Evolutionary conservation across 441 rosid genomes (phyloP).

Genomic region (Arabidopsis hybrid): DNA sequence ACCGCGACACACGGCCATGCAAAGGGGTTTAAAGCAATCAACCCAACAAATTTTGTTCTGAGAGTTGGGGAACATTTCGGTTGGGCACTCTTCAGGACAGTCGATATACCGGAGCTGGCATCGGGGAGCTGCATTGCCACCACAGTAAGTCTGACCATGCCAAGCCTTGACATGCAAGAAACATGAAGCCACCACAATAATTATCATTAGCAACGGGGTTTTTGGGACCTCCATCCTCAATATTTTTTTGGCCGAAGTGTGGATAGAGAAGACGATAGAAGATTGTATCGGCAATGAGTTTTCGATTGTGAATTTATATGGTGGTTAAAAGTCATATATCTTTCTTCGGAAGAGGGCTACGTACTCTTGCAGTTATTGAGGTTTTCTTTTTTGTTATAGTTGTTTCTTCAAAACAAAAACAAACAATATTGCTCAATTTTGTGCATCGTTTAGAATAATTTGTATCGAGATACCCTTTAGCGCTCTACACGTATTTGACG

Average conservation of each 20-base stretch:
- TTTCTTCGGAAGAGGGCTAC: constrained; percentile 3
- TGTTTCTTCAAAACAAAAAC: background rate
- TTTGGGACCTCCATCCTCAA: background rate
- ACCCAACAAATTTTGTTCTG: background rate
- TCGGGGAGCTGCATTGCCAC: constrained; percentile 14
- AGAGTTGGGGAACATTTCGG: background rate
- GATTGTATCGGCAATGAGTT: constrained; percentile 1
- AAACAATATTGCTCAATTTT: background rate
- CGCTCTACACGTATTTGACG: background rate
- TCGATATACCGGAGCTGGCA: background rate
- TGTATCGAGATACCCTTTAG: background rate
- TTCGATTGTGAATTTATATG: background rate
- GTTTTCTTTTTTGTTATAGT: background rate
- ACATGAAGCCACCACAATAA: background rate
- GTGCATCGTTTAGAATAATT: background rate
- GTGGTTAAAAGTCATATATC: constrained; percentile 7
- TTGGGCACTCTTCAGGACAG: constrained; percentile 8
- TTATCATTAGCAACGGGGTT: background rate
- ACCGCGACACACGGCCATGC: background rate
- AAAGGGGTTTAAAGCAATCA: constrained; percentile 8
- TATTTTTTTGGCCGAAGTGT: background rate
- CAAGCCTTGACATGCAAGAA: constrained; percentile 19
- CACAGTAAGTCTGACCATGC: constrained; percentile 29
- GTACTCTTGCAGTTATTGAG: background rate
- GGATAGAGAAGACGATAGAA: constrained; percentile 1